Base-by-base conservation (phyloP, 108 stramenopile genomes). In the Cyclotella distinguenda region DNA sequence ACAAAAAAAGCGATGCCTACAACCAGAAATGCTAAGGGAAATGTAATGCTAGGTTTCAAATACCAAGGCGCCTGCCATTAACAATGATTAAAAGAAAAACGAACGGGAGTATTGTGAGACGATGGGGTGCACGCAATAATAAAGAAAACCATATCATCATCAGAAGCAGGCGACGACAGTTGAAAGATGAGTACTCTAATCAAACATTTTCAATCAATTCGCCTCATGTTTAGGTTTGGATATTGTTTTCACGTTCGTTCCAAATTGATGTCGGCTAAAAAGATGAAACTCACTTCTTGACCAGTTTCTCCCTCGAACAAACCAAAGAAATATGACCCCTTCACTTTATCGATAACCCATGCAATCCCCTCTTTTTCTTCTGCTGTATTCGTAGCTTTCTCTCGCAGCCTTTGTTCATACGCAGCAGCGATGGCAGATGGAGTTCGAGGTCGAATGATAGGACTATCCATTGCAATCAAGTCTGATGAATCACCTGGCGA, bases 231-330 rank as follows among this genome's bases (percentile, higher is more conserved):
- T n/a, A n/a, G n/a, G n/a, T n/a, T n/a, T 23, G 47, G 19, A 48
- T 48, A 8, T 48, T 22, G 23, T 48, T 48, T 19, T 2, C 19
- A 48, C 1, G 10, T 4, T 23, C 15, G 1, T 2, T 15, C 47
- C n/a, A n/a, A n/a, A n/a, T n/a, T n/a, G n/a, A 38, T 38, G 36
- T 10, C 11, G 8, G 36, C 46, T n/a, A n/a, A n/a, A n/a, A 38
- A 12, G 12, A 38, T 12, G 38, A 38, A 38, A 38, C 38, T 53
- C 51, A 53, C 51, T 19, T 88, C 75, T 72, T 94, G 77, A 25
- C 94, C 96, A 12, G 94, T 93, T 71, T 95, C 91, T 27, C 88
- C 87, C 70, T 95, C 96, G 62, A 96, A 96, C 52, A 96, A 83
- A 16, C 96, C 96, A 66, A 95, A 96, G 69, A 96, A 92, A 65